Evolutionary conservation across 257 asterid species (phyloP).

Genomic region (Petrea volubilis): DNA sequence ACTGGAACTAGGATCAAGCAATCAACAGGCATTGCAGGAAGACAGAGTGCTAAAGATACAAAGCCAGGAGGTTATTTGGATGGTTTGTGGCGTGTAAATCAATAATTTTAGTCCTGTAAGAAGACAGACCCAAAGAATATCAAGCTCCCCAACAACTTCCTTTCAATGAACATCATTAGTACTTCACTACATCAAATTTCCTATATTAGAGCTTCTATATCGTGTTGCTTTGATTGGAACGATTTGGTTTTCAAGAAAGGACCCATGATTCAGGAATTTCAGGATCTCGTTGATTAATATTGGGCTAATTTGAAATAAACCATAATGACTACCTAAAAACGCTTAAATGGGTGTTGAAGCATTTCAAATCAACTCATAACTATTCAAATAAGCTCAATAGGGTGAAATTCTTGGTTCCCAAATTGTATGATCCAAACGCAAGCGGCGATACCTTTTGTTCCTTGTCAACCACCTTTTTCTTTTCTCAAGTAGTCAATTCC

Average conservation of each 20-base stretch:
- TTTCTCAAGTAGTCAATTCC: neutral
- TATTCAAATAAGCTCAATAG: slow-evolving; percentile 13
- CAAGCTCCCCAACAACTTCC: neutral
- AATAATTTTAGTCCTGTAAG: neutral
- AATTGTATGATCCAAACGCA: neutral
- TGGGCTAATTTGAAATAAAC: neutral
- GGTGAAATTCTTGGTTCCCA: neutral
- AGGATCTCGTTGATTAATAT: neutral
- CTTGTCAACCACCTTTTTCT: neutral
- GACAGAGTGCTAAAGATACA: neutral
- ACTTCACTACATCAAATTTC: neutral
- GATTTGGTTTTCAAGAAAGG: neutral
- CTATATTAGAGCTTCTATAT: neutral
- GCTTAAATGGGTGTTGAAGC: neutral
- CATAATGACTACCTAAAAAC: neutral
- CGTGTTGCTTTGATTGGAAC: neutral
- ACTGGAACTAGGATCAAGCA: neutral
- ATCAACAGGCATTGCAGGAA: neutral
- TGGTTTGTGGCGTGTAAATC: neutral
- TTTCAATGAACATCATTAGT: neutral
- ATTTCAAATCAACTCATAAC: neutral
- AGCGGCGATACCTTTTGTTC: neutral
- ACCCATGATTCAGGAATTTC: neutral
- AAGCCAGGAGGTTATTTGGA: neutral
- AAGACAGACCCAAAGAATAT: neutral